phyloP scores from a whole-genome alignment of 257 asterid species.

The Mitragyna speciosa region DNA sequence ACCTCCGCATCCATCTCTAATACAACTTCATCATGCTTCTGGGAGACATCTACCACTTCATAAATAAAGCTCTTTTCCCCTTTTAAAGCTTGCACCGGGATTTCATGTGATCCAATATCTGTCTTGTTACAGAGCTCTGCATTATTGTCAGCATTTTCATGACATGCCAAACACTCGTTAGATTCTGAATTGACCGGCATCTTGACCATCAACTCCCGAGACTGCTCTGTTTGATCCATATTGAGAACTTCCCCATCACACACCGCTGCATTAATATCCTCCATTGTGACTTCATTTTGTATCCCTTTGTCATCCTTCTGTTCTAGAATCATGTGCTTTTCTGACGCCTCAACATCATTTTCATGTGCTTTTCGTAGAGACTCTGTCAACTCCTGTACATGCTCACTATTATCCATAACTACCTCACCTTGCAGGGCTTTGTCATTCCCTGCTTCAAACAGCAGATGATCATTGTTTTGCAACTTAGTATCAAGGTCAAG shows the following conservation, averaged over 20 bases:
- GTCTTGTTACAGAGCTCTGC: constrained; percentile 1
- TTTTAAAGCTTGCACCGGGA: neutral
- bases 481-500: neutral
- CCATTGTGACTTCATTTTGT: neutral
- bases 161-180: neutral
- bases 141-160: constrained; percentile 4
- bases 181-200: constrained; percentile 8
- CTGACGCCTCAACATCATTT: constrained; percentile 2
- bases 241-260: neutral
- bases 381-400: constrained; percentile 13
- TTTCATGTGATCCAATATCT: constrained; percentile 16
- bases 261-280: neutral
- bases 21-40: constrained; percentile 6
- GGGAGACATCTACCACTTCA: neutral
- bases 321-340: neutral
- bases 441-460: neutral
- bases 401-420: neutral
- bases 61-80: neutral
- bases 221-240: constrained; percentile 8
- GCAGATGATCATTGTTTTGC: neutral
- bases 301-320: neutral
- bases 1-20: neutral
- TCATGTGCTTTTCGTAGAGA: constrained; percentile 19
- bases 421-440: neutral
- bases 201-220: constrained; percentile 14